These are phyloP conservation scores for Amanita fuliginea DNA, from an alignment of 768 basidiomycete species.

Conservation along the genomic window DNA sequence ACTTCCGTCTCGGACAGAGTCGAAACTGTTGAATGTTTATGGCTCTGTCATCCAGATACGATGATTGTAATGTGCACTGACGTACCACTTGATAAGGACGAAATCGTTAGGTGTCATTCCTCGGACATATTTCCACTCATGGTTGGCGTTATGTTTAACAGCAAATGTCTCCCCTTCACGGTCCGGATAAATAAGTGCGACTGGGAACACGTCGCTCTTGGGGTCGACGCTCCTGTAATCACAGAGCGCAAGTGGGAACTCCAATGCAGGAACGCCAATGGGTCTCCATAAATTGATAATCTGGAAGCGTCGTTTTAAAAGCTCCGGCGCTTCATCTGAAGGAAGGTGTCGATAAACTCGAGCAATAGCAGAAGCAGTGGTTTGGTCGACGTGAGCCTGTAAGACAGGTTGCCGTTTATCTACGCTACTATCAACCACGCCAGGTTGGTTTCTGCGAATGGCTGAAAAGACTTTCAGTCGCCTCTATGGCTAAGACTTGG, in stretches of 20 bases:
- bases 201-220: constrained; percentile 30
- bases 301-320: constrained; percentile 39
- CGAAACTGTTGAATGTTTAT: no score
- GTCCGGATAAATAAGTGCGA: constrained; percentile 36
- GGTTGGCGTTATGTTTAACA: constrained; percentile 32
- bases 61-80: neutral
- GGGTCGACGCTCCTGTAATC: constrained; percentile 36
- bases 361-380: constrained; percentile 26
- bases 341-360: constrained; percentile 44
- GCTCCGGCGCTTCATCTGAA: constrained; percentile 28
- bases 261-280: constrained; percentile 32
- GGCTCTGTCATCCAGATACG: no score
- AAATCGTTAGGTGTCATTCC: neutral
- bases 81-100: neutral
- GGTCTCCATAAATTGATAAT: constrained; percentile 56
- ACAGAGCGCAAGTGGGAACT: constrained; percentile 41
- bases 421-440: constrained; percentile 21
- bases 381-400: constrained; percentile 42
- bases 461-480: constrained; percentile 15
- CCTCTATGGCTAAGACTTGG: neutral
- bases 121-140: constrained; percentile 27
- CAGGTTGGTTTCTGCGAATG: constrained; percentile 33
- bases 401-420: constrained; percentile 34
- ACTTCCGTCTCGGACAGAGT: constrained; percentile 28
- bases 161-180: constrained; percentile 40